Evolutionary conservation across 495 filamentous ascomycete genomes (phyloP), one percentile per base, ranked within the genome.

Genomic region (Aspergillus nanangensis): DNA sequence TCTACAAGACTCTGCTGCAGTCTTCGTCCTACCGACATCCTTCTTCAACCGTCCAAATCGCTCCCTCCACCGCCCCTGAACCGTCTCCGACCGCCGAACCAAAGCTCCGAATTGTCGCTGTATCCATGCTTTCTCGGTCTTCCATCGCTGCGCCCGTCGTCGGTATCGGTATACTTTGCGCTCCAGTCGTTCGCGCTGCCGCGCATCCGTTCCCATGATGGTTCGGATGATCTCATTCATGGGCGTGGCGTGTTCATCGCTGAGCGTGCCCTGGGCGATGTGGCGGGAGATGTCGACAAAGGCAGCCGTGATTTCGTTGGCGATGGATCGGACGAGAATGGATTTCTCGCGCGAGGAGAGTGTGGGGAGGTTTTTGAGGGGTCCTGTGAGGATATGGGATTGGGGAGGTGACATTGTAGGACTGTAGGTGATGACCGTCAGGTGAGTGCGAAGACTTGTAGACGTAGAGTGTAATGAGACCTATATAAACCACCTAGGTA

Each of bases 291-390:
- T 60, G 11, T 21, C 40, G 29, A 52, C 51, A 32, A 71, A 54
- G 1, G 51, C 51, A 3, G 51, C 45, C 14, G 38, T n/a, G 32
- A 71, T 60, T 24, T 72, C 63, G 17, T 52, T 17, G 7, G 65
- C 53, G 50, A 69, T 58, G 11, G 61, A 59, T 9, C 43, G 9
- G 20, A 72, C 38, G 9, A 65, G 48, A 14, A 43, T 15, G 8
- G 35, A 48, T 46, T 67, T 66, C 0, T 29, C 14, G 22, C 18
- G 1, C 2, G 54, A 34, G 21, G 55, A 45, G 21, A 55, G 44
- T 1, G 54, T 31, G 21, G 55, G 44, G 21, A 55, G 44, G 1
- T 47, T 53, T 32, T 49, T 27, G 2, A 66, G 53, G 31, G 58
- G 58, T 9, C 51, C 44, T 8, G 51, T 18, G 41, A 32, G 44